Base-by-base conservation (phyloP, 225 moss, liverwort and hornwort species). In the Thuidium tamariscinum region DNA sequence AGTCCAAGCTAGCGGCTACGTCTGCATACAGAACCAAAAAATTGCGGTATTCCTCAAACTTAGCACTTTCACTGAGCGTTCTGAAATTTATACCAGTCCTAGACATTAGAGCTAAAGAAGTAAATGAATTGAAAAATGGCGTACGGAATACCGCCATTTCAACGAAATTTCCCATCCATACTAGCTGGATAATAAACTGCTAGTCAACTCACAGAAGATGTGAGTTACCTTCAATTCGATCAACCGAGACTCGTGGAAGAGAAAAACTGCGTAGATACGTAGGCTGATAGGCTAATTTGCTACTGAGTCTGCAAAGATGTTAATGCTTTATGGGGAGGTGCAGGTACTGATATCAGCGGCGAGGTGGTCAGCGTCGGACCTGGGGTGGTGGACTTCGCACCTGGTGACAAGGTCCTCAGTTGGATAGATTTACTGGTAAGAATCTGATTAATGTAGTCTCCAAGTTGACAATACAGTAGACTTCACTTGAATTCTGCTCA, bases 341-440 rank as follows among this genome's bases (percentile, higher is more conserved):
- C 92, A 97, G 97, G 96, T 21, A 93, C 90, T 69, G 96, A 97
- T 79, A 77, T 97, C 55, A 93, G 95, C 22, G 97, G 97, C 10
- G 96, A 95, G 85, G 95, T 97, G 46, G 90, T 97, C 29, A 95
- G 86, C 42, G 87, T 95, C 55, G 97, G 96, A 66, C 72, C 92
- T 6, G 90, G 85, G 65, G 94, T 95, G 9, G 81, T 67, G 62
- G 92, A 92, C 81, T 95, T 95, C n/a, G 91, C 86, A 64, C 91
- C 94, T 72, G 97, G 97, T 80, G 95, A 97, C 84, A 95, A 96
- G 67, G 83, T 96, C 32, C 86, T 94, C 85, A 65, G 91, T 55
- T 95, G 87, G 87, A 86, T 93, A 74, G 93, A 95, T 68, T 44
- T 92, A 8, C 86, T 91, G 92, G 95, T 95, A 92, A 73, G 34